These are phyloP conservation scores for Benincasa hispida DNA, from an alignment of 306 rosid species.

Conservation along the genomic window DNA sequence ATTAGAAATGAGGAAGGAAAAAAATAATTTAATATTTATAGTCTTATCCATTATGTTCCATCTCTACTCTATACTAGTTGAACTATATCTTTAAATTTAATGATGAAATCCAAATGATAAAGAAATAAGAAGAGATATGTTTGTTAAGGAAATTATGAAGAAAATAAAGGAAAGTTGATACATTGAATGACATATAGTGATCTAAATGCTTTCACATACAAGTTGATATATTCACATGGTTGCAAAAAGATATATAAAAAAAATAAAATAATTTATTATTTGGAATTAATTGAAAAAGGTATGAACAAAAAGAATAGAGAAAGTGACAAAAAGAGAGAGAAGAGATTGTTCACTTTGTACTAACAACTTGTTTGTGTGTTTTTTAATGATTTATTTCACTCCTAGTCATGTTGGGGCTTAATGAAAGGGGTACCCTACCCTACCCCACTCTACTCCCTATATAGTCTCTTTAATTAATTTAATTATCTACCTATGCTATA, in stretches of 20 bases:
- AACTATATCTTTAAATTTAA: not conserved
- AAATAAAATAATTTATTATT: no score
- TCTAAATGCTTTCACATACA: conserved; percentile 21
- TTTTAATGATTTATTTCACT: not conserved
- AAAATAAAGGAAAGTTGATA: not conserved
- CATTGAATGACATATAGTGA: not conserved
- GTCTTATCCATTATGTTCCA: no score
- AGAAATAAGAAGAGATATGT: not conserved
- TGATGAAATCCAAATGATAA: not conserved
- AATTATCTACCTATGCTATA: not conserved
- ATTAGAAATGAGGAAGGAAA: not conserved
- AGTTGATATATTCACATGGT: conserved; percentile 21
- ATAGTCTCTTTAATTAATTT: not conserved
- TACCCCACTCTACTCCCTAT: not conserved
- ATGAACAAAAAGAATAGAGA: not conserved
- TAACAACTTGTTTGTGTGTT: not conserved
- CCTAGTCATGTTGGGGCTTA: not conserved
- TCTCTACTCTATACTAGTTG: no score
- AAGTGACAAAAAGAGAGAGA: not conserved
- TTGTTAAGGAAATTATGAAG: not conserved
- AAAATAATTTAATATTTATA: no score
- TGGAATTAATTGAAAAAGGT: not conserved
- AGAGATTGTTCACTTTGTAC: not conserved
- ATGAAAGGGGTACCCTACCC: not conserved
- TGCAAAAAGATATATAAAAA: not conserved